A percentile compares a stretch with the other conserved stretches of the same genome.
Conservation (phyloP, 1,284 basidiomycete species). For the Schizophyllum amplum region DNA sequence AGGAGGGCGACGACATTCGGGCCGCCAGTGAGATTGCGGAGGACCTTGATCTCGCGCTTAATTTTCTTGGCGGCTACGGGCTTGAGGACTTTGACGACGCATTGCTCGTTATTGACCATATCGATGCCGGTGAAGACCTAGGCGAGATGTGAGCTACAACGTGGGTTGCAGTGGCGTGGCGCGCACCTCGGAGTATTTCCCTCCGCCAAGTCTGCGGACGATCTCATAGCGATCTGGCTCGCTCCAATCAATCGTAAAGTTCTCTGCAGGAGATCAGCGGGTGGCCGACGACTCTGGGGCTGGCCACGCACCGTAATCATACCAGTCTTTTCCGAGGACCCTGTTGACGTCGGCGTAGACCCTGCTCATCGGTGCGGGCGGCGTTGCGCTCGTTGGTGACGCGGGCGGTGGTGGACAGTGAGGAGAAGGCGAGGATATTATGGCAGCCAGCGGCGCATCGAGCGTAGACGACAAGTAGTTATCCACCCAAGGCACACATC, state of each 20-base stretch:
- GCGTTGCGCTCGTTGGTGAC: not conserved
- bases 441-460: not conserved
- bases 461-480: not conserved
- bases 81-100: constrained; percentile 87
- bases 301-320: constrained; percentile 38
- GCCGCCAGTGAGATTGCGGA: constrained; percentile 81
- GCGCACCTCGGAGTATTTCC: constrained; percentile 69
- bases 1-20: constrained; percentile 79
- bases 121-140: constrained; percentile 85
- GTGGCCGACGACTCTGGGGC: not conserved
- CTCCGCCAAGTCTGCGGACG: constrained; percentile 69
- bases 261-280: constrained; percentile 34
- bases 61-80: constrained; percentile 92
- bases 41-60: constrained; percentile 88
- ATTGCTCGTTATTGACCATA: constrained; percentile 69
- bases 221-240: constrained; percentile 78
- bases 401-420: not conserved
- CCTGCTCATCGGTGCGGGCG: constrained; percentile 33
- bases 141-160: constrained; percentile 3
- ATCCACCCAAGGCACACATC: not conserved
- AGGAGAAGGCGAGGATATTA: not conserved
- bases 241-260: constrained; percentile 67
- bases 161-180: not conserved
- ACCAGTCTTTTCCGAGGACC: constrained; percentile 36
- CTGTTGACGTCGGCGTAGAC: constrained; percentile 41